Base-by-base conservation (phyloP, 1,284 basidiomycete species). In the Cryptococcus amylolentus region DNA sequence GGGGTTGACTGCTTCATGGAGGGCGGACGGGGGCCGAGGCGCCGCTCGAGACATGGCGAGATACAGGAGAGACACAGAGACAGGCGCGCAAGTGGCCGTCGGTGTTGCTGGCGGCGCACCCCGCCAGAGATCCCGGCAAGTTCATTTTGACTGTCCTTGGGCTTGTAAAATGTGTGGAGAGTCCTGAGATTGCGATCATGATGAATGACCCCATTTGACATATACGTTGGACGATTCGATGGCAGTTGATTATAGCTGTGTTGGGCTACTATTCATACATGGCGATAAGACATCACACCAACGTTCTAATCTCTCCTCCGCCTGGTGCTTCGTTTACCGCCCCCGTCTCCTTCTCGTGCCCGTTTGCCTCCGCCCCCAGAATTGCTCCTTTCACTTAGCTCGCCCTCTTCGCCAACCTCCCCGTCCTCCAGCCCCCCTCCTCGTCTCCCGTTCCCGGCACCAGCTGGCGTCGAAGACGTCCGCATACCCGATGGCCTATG, bases 1-100 rank as follows among this genome's bases (percentile, higher is more conserved):
- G 18, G 70, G 68, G 55, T 74, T 75, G 55, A 68, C 49, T 13
- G 28, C 9, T 8, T 26, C 31, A 6, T 62, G 68, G 20, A 65
- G 50, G 44, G 12, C 28, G 14, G 27, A 28, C 18, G 48, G 18
- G 48, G 48, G 16, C 26, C 45, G 20, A 16, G 23, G 20, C 27
- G 14, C 28, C 7, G 10, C 18, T 47, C 45, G 45, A 26, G 14
- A 35, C 31, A 35, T 35, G 31, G 7, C 10, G 31, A 35, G 31
- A 35, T 35, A 9, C 28, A 31, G 23, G 23, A 4, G 31, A 35
- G 31, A n/a, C n/a, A n/a, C n/a, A n/a, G n/a, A n/a, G n/a, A n/a
- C n/a, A n/a, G n/a, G n/a, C n/a, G n/a, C n/a, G n/a, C n/a, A 20
- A 20, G 20, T 20, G 20, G 20, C 20, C 23, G 23, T 23, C 23